These are phyloP conservation scores for Rhizoclosmatium globosum DNA, from an alignment of 192 early-diverging fungal species.

Conservation along the genomic window DNA sequence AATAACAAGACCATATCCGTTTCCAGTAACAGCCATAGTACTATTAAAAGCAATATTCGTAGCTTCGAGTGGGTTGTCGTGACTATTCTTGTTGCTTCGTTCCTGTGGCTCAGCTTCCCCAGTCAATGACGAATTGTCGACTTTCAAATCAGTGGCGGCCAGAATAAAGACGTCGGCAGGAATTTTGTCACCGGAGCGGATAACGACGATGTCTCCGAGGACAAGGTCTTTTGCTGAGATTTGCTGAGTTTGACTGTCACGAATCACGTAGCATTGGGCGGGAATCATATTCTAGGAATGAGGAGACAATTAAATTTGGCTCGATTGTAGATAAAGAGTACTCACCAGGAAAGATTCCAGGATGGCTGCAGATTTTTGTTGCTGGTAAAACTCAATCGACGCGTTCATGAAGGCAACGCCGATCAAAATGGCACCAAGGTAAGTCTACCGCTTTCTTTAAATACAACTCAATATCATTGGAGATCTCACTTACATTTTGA, in stretches of 20 bases:
- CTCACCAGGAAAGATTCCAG: constrained; percentile 83
- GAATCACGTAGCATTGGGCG: constrained; percentile 36
- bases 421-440: constrained; percentile 26
- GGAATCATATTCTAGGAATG: constrained; percentile 17
- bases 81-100: constrained; percentile 31
- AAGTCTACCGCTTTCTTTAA: background rate
- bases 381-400: constrained; percentile 36
- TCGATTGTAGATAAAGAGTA: constrained; percentile 35
- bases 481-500: constrained; percentile 63
- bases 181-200: constrained; percentile 52
- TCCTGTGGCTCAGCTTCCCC: constrained; percentile 59
- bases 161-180: constrained; percentile 57
- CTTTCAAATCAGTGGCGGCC: constrained; percentile 45
- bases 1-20: constrained; percentile 62
- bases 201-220: constrained; percentile 52
- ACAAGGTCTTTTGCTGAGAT: constrained; percentile 47
- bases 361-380: constrained; percentile 85
- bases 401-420: constrained; percentile 3
- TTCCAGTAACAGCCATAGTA: constrained; percentile 52
- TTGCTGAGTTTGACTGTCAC: constrained; percentile 36
- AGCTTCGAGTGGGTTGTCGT: constrained; percentile 52
- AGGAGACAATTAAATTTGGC: background rate
- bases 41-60: constrained; percentile 57
- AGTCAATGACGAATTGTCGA: constrained; percentile 60
- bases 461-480: background rate